These are phyloP conservation scores for Ceratocystis alfenasii DNA, from an alignment of 2,329 filamentous ascomycete species.

Conservation along the genomic window DNA sequence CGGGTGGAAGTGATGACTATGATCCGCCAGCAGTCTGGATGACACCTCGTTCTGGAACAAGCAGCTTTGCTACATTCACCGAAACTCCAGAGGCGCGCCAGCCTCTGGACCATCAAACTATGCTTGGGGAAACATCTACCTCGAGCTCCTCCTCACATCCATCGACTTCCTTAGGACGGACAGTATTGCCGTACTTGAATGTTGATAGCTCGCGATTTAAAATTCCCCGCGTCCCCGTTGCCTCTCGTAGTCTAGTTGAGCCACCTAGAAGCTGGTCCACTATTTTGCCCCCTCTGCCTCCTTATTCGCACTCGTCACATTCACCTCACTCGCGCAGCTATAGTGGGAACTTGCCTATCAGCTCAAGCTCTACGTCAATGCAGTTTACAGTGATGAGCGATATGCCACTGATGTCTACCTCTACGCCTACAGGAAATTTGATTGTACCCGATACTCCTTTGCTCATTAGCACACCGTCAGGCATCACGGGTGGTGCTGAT, in stretches of 20 bases:
- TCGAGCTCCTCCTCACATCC: not conserved
- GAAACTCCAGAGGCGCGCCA: not conserved
- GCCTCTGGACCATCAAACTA: not conserved
- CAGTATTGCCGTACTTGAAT: not conserved
- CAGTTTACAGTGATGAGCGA: constrained; percentile 11
- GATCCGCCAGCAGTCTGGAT: constrained; percentile 20
- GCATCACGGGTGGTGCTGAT: constrained; percentile 34
- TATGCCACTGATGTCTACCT: not conserved
- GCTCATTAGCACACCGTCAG: constrained; percentile 47
- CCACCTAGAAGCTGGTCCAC: constrained; percentile 14
- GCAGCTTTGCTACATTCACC: not conserved
- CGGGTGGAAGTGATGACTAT: constrained; percentile 18
- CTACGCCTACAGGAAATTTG: not conserved
- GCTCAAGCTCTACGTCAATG: constrained; percentile 3
- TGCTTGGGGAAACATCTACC: not conserved
- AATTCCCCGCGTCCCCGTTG: constrained; percentile 7
- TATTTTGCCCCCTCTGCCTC: constrained; percentile 8
- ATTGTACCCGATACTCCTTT: constrained; percentile 27
- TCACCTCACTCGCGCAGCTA: constrained; percentile 9
- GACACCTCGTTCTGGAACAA: constrained; percentile 9
- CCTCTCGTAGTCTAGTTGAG: constrained; percentile 14
- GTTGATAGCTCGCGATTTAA: constrained; percentile 2
- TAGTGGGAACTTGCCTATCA: constrained; percentile 9
- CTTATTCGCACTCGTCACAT: not conserved
- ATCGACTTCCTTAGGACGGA: not conserved